Evolutionary conservation across 2,329 filamentous ascomycete genomes (phyloP).

Genomic region (Fusarium paranaense): DNA sequence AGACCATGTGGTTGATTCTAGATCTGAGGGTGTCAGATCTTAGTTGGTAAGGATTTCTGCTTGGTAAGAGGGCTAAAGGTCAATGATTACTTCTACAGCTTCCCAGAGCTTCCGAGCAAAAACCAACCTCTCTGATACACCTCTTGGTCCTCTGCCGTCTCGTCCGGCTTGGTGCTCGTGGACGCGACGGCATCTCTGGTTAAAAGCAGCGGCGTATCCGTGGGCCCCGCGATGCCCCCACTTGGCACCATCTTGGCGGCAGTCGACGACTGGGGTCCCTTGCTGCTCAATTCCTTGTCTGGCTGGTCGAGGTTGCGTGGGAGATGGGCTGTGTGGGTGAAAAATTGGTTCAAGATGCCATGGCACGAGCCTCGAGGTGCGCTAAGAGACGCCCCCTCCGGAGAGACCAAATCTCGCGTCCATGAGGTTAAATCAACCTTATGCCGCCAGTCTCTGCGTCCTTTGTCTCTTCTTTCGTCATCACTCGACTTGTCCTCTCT

Average conservation of each 20-base stretch:
- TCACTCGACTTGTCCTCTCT: background rate
- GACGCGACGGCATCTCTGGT: conserved; percentile 16
- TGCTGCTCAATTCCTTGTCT: conserved; percentile 12
- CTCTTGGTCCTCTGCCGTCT: conserved; percentile 26
- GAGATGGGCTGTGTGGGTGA: conserved; percentile 9
- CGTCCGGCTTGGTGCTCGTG: conserved; percentile 30
- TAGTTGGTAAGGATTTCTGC: background rate
- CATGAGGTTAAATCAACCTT: conserved; percentile 26
- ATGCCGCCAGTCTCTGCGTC: background rate
- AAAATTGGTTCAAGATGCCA: conserved; percentile 21
- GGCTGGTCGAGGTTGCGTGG: conserved; percentile 2
- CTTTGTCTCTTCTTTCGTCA: background rate
- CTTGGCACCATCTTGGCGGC: conserved; percentile 37
- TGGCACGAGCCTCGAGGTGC: conserved; percentile 10
- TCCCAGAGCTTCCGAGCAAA: background rate
- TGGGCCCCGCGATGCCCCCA: conserved; percentile 32
- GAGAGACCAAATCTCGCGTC: conserved; percentile 27
- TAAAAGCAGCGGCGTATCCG: conserved; percentile 33
- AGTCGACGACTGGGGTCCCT: conserved; percentile 26
- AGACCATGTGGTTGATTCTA: background rate
- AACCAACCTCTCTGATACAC: background rate
- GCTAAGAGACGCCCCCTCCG: conserved; percentile 18
- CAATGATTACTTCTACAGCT: background rate
- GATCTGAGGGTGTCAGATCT: background rate
- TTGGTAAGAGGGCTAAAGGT: background rate